Evolutionary conservation across 495 filamentous ascomycete genomes (phyloP).

Genomic region (Podospora appendiculata): DNA sequence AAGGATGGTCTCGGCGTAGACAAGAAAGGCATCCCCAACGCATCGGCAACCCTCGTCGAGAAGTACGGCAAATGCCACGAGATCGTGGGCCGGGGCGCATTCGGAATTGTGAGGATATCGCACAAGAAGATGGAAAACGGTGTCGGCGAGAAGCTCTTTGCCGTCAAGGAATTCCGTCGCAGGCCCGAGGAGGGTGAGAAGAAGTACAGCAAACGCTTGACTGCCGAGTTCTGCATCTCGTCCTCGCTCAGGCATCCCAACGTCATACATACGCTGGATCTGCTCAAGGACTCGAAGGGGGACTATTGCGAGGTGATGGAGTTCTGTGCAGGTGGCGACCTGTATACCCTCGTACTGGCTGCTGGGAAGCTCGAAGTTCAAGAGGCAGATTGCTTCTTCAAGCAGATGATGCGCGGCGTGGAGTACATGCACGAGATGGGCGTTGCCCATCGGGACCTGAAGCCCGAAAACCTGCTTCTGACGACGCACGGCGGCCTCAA

Average conservation of each 20-base stretch:
- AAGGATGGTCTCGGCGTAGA: conserved; percentile 62
- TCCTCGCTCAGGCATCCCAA: conserved; percentile 95
- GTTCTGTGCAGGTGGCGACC: conserved; percentile 92
- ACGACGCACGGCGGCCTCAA: conserved; percentile 93
- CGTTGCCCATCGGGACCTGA: conserved; percentile 93
- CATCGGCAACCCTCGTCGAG: conserved; percentile 78
- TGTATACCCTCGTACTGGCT: conserved; percentile 89
- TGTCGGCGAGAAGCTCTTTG: conserved; percentile 81
- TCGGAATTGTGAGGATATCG: conserved; percentile 96
- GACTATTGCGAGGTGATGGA: conserved; percentile 99
- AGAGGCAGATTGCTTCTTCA: conserved; percentile 98
- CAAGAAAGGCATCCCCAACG: conserved; percentile 68
- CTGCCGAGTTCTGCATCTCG: conserved; percentile 98
- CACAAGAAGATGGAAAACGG: conserved; percentile 88
- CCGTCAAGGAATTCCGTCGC: conserved; percentile 96
- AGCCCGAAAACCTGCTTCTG: conserved; percentile 93
- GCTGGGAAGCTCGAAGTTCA: conserved; percentile 87
- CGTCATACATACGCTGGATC: conserved; percentile 94
- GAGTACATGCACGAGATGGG: conserved; percentile 99
- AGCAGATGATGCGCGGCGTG: conserved; percentile 98
- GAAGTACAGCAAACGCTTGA: conserved; percentile 96
- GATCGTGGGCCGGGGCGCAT: conserved; percentile 93
- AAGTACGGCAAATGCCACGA: conserved; percentile 99
- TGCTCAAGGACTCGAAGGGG: conserved; percentile 91
- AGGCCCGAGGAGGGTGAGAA: conserved; percentile 88